Percentiles rank a stretch among this genome's conserved stretches.
Conservation (phyloP, 176 grass and related monocot genomes). For the Raddia distichophylla region DNA sequence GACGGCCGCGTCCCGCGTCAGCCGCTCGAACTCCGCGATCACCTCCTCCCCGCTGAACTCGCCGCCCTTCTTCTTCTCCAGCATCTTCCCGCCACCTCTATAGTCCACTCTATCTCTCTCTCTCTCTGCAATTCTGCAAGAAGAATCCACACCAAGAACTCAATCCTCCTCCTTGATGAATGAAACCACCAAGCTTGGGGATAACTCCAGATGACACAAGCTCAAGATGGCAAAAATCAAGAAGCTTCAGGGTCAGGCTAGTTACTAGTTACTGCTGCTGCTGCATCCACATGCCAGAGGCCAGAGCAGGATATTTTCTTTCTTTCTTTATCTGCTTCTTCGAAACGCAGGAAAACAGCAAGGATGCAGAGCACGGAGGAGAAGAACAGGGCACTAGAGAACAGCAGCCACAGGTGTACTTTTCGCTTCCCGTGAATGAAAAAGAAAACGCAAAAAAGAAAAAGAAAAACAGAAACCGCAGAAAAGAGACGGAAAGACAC, state of each 20-base stretch:
- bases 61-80: constrained; percentile 59
- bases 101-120: not conserved
- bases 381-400: not conserved
- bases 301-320: not conserved
- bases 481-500: not conserved
- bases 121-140: not conserved
- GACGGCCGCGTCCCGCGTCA: constrained; percentile 58
- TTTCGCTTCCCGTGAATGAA: not conserved
- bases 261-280: not conserved
- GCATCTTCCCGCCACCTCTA: constrained; percentile 20
- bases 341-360: not conserved
- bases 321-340: not conserved
- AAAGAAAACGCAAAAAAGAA: not conserved
- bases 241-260: not conserved
- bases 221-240: constrained; percentile 19
- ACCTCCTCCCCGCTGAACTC: constrained; percentile 56
- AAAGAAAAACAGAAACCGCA: no score
- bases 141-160: not conserved
- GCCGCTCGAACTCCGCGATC: constrained; percentile 70
- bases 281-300: not conserved
- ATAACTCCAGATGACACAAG: not conserved
- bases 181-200: not conserved
- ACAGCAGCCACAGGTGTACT: constrained; percentile 20
- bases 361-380: not conserved
- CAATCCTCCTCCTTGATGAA: constrained; percentile 1